Evolutionary conservation across 495 filamentous ascomycete genomes (phyloP), one percentile per base, ranked within the genome.

Genomic region (Trichoderma erinaceum): DNA sequence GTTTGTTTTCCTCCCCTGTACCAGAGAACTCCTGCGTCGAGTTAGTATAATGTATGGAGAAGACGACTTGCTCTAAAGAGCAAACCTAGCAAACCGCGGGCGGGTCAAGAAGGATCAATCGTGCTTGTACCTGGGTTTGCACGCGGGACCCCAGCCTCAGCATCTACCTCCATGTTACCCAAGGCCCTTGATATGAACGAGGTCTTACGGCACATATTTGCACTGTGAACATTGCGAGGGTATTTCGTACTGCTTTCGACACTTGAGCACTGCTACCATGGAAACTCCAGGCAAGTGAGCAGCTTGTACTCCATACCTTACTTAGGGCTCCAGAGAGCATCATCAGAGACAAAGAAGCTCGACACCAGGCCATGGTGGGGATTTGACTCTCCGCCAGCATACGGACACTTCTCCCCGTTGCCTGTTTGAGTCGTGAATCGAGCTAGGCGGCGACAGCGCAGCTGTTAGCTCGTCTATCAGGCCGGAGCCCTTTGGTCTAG

Each of bases 381-480:
- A 32, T 61, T 61, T 61, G 56, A 38, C n/a, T 23, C 56, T 61
- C 23, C 23, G 56, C 56, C 56, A 61, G 56, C 27, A 25, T 12
- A 61, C 56, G 56, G 56, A 61, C 12, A 12, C 13, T 13, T 61
- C 25, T 61, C 56, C 56, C 56, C 56, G 56, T 61, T 61, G 56
- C 56, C 56, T 61, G 25, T 61, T 61, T 61, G 27, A 18, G 56
- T 32, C 16, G 27, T 32, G 25, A 61, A 25, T 29, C 10, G 12
- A 18, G 25, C 56, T 61, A 61, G 29, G 25, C 27, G 10, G 48
- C 56, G 56, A 61, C 56, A 25, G 25, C 56, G 56, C 56, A 12
- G 44, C 25, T 12, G 10, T 29, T 29, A 15, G 27, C 23, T 61
- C 16, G 15, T 29, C 25, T 32, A 18, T 15, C 25, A 13, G 8